Evolutionary conservation across 441 rosid species (phyloP), one percentile per base, ranked within the genome.

Genomic region (Populus hybrid): DNA sequence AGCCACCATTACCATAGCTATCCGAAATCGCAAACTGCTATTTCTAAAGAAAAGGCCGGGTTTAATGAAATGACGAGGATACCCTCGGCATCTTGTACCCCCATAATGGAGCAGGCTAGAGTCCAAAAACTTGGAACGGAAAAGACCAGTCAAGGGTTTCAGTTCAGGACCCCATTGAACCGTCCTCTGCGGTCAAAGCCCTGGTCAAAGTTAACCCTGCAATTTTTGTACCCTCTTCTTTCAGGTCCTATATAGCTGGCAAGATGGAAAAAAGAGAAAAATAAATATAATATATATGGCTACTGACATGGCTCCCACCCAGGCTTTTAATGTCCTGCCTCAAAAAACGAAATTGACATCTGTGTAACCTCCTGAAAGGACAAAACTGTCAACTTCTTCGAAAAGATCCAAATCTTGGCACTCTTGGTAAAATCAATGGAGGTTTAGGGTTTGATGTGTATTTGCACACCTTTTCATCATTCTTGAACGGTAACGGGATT

Each of bases 101-200:
- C 10, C 8, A 71, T 4, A 11, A 65, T 30, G 79, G 59, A 50
- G 53, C 85, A 84, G 87, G 86, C 87, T 85, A 83, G 80, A 79
- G 84, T 86, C 89, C 88, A 84, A 85, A 74, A 82, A 38, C 82
- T 30, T 64, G 32, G 70, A 81, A 78, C 83, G 87, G 85, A 85
- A 86, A 76, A 35, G 84, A 83, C 88, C 34, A 35, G 75, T 80
- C 88, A 73, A 75, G 79, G 73, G 72, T 34, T 70, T 34, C 35
- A 42, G 21, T n/a, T 53, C 61, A 53, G 61, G 82, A 34, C 75
- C 82, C 84, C 75, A 70, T 40, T 20, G 53, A 77, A 11, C 63
- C 81, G 78, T 77, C 79, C 71, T 75, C 67, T 67, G 4, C 63
- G 81, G 84, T 87, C 89, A 87, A 86, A 80, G 42, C 77, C 68